Conservation (phyloP, 495 filamentous ascomycete species). For the Neurospora sp. region DNA sequence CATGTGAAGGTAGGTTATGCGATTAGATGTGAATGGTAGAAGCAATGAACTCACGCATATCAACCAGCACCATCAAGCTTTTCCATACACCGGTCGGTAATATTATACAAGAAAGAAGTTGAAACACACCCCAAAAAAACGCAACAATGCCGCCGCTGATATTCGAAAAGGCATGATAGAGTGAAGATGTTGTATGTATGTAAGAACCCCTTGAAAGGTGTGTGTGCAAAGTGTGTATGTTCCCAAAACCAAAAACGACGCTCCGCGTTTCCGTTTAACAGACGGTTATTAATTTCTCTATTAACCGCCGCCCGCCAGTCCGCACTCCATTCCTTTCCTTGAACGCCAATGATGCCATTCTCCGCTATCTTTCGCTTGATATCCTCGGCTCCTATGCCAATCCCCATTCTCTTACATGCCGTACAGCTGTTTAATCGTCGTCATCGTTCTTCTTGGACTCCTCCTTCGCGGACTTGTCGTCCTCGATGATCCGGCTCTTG, state of each 20-base stretch:
- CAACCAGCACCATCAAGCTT: not conserved
- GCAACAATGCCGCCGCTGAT: not conserved
- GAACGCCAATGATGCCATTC: conserved; percentile 5
- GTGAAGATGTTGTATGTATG: not conserved
- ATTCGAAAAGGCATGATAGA: not conserved
- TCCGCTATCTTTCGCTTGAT: not conserved
- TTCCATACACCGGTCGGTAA: not conserved
- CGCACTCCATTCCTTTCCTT: conserved; percentile 6
- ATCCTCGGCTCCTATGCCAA: not conserved
- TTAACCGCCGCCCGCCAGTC: not conserved
- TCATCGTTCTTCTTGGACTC: conserved; percentile 17
- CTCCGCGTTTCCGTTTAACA: not conserved
- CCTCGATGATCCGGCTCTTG: conserved; percentile 52
- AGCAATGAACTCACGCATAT: not conserved
- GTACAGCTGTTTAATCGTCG: conserved; percentile 13
- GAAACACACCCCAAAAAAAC: not conserved
- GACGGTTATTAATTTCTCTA: not conserved
- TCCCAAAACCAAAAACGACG: not conserved
- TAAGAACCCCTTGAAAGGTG: not conserved
- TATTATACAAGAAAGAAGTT: not conserved
- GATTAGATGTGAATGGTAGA: not conserved
- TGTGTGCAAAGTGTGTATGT: not conserved
- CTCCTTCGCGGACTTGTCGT: conserved; percentile 43
- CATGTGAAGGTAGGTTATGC: not conserved
- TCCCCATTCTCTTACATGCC: conserved; percentile 8